Evolutionary conservation across 305 asterid species (phyloP).

Genomic region (Petunia hybrid): DNA sequence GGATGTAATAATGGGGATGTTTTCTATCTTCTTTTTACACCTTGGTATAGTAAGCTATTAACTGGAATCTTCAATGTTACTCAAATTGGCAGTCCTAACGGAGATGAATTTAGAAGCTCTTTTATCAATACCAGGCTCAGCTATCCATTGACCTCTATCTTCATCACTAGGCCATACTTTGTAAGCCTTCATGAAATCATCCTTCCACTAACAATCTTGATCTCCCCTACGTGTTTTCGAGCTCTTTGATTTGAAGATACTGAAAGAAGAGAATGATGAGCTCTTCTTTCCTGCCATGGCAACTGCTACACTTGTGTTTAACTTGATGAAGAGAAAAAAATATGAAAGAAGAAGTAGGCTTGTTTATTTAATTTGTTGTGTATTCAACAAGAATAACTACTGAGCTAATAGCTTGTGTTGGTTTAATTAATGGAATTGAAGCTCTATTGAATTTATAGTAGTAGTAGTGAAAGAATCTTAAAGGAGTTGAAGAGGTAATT

Average conservation of each 20-base stretch:
- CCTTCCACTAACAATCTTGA: slow-evolving; percentile 26
- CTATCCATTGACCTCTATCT: slow-evolving; percentile 45
- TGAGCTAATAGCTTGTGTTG: not conserved
- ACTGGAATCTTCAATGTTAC: slow-evolving; percentile 4
- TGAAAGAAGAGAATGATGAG: slow-evolving; percentile 35
- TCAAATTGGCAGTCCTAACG: slow-evolving; percentile 36
- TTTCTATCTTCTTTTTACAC: not conserved
- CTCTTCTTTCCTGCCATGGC: slow-evolving; percentile 5
- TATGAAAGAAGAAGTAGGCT: not conserved
- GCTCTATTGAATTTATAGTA: not conserved
- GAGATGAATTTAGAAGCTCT: slow-evolving; percentile 42
- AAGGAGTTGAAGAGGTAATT: not conserved
- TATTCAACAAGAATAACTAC: not conserved
- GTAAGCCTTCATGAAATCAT: slow-evolving; percentile 44
- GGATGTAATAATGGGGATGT: not conserved
- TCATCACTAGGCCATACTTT: slow-evolving; percentile 47
- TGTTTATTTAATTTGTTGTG: not conserved
- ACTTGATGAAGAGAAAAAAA: not conserved
- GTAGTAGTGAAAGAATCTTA: not conserved
- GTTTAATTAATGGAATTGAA: not conserved
- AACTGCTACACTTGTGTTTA: no score
- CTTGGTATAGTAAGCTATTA: not conserved
- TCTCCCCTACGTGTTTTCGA: slow-evolving; percentile 23
- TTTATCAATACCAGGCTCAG: slow-evolving; percentile 45
- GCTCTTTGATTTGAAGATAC: slow-evolving; percentile 39